Evolutionary conservation across 768 basidiomycete species (phyloP).

Genomic region (Collybiopsis confluens): DNA sequence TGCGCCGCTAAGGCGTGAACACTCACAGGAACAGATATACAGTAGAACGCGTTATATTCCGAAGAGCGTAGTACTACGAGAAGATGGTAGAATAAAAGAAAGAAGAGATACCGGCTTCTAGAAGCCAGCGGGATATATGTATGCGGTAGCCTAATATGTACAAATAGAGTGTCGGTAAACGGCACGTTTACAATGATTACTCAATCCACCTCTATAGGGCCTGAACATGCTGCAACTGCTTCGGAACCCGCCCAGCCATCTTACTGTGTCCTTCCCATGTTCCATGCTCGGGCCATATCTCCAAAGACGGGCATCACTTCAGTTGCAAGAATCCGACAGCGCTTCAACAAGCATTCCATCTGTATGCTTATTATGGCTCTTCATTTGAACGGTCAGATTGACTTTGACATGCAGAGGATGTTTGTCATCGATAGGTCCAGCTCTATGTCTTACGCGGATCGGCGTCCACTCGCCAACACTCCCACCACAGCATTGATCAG

Average conservation of each 20-base stretch:
- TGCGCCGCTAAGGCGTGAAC: no score
- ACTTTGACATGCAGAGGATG: constrained; percentile 24
- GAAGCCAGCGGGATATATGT: no score
- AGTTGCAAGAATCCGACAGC: constrained; percentile 49
- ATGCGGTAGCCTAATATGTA: no score
- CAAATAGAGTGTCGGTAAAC: no score
- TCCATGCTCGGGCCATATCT: constrained; percentile 53
- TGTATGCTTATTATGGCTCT: constrained; percentile 37
- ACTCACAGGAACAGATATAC: no score
- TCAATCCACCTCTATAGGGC: no score
- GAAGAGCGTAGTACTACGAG: no score
- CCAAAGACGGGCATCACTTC: constrained; percentile 54
- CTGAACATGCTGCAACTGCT: constrained; percentile 42
- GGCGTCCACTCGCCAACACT: constrained; percentile 38
- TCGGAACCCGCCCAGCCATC: constrained; percentile 41
- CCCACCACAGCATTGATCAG: constrained; percentile 36
- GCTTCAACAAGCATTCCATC: constrained; percentile 55
- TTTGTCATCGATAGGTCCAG: constrained; percentile 56
- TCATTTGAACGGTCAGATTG: neutral
- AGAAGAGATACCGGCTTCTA: no score
- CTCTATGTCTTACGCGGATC: constrained; percentile 44
- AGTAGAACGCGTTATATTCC: no score
- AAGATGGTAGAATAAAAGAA: no score
- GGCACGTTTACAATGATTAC: no score
- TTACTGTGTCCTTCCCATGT: constrained; percentile 49